Base-by-base conservation (phyloP, 2,329 filamentous ascomycete species). In the Penicillium vulpinum region DNA sequence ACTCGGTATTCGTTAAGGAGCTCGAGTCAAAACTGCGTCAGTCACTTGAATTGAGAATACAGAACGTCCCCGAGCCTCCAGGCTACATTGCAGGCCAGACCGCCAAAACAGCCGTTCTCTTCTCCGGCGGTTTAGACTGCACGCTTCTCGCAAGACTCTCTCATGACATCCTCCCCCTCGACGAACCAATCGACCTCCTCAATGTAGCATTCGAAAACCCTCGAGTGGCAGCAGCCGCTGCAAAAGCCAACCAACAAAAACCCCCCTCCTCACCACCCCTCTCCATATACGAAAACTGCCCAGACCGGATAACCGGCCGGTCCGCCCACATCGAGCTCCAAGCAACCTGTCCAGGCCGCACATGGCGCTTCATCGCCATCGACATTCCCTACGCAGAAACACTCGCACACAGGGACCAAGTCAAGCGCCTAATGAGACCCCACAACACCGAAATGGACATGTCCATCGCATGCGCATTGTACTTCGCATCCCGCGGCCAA, bases 371-470 rank as follows among this genome's bases (percentile, higher is more conserved):
- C 63, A 81, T 97, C 22, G 71, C 77, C 31, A 77, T 97, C 54
- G 88, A 99, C 68, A 80, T 99, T 28, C 89, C 93, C 0, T 97
- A 93, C 70, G 70, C 80, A 6, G 89, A 95, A 65, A 89, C 88
- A 0, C 70, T 87, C 41, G 80, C 81, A 2, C 89, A 96, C 66
- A 85, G 90, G 59, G 68, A 81, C 3, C 82, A 81, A 26, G 84
- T 99, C 21, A 83, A 92, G 36, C 82, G 85, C 2, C 80, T 99
- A 18, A 97, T 99, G 72, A 82, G 89, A 64, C 94, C 94, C 0
- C 94, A 99, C 74, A 93, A 96, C 64, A 99, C 94, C 0, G 94
- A 99, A 75, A 99, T 99, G 94, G 94, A 99, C 68, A 81, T 99
- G 0, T 99, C 94, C 4, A 99, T 99, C 66, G 89, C 90, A 0